A percentile compares a stretch with the other conserved stretches of the same genome.
Conservation (phyloP, 2,329 filamentous ascomycete species). For the Myrmaecium sp. region DNA sequence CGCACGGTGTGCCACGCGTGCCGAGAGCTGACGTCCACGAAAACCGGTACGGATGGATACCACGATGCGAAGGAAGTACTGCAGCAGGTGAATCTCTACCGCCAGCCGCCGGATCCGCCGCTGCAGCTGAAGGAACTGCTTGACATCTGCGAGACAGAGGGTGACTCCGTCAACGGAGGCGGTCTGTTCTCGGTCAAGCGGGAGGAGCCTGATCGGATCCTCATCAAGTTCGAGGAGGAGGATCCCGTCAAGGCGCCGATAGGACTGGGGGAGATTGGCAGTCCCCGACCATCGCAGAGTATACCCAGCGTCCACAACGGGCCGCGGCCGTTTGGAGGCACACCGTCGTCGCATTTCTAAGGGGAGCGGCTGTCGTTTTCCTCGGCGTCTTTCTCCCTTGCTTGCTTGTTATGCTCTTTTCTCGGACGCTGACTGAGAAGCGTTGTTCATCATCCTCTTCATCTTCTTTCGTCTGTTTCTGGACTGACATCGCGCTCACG, state of each 20-base stretch:
- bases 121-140: constrained; percentile 53
- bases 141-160: constrained; percentile 79
- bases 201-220: constrained; percentile 22
- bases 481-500: too few species aligned
- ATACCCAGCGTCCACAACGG: too few species aligned
- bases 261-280: constrained; percentile 30
- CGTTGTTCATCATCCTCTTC: too few species aligned
- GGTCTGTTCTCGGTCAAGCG: constrained; percentile 63
- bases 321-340: too few species aligned
- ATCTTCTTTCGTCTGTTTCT: too few species aligned
- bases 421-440: too few species aligned
- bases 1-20: constrained; percentile 64
- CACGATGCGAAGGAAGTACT: constrained; percentile 49
- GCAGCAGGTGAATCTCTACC: constrained; percentile 48
- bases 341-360: too few species aligned
- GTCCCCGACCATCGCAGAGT: constrained; percentile 26
- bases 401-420: too few species aligned
- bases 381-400: too few species aligned
- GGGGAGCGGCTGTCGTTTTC: too few species aligned
- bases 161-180: constrained; percentile 70
- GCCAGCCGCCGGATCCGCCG: constrained; percentile 37
- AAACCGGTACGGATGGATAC: constrained; percentile 41
- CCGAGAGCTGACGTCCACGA: constrained; percentile 38
- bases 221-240: constrained; percentile 25
- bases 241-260: constrained; percentile 5